Evolutionary conservation across 2,329 filamentous ascomycete species (phyloP).

Genomic region (Monascus ruber): DNA sequence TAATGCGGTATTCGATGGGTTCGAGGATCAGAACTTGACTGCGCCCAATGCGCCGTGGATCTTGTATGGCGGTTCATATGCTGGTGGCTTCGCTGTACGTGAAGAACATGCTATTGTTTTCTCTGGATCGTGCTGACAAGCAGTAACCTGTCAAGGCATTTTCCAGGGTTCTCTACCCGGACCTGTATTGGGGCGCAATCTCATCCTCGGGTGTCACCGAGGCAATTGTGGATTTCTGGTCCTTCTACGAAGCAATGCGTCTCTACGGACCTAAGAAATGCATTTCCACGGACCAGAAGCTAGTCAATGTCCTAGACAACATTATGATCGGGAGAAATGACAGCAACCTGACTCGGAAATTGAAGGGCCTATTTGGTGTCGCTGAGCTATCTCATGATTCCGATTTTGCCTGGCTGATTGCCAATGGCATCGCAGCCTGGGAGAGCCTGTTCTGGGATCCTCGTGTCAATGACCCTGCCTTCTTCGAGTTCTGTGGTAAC

Average conservation of each 20-base stretch:
- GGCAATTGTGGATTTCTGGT: constrained; percentile 67
- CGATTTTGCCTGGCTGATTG: constrained; percentile 11
- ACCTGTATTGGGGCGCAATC: constrained; percentile 68
- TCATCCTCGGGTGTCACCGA: constrained; percentile 69
- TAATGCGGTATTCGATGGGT: constrained; percentile 58
- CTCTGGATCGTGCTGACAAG: background rate
- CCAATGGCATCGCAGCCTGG: constrained; percentile 39
- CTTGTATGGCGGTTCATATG: constrained; percentile 74
- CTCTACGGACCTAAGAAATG: constrained; percentile 50
- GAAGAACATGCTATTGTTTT: constrained; percentile 2
- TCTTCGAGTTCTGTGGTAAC: constrained; percentile 46
- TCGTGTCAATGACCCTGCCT: constrained; percentile 35
- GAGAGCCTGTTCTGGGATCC: constrained; percentile 53
- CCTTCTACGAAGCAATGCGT: constrained; percentile 50
- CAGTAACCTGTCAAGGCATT: constrained; percentile 41
- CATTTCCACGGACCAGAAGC: constrained; percentile 51
- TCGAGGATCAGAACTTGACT: constrained; percentile 57
- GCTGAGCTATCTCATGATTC: constrained; percentile 7
- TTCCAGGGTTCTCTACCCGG: constrained; percentile 62
- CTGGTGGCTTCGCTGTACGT: constrained; percentile 54
- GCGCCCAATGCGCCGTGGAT: constrained; percentile 59
- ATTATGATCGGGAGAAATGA: constrained; percentile 43
- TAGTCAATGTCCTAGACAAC: constrained; percentile 48
- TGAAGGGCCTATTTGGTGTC: constrained; percentile 46
- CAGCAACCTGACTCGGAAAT: constrained; percentile 27